Base-by-base conservation (phyloP, 2,329 filamentous ascomycete species). In the Didymella arachidicola region DNA sequence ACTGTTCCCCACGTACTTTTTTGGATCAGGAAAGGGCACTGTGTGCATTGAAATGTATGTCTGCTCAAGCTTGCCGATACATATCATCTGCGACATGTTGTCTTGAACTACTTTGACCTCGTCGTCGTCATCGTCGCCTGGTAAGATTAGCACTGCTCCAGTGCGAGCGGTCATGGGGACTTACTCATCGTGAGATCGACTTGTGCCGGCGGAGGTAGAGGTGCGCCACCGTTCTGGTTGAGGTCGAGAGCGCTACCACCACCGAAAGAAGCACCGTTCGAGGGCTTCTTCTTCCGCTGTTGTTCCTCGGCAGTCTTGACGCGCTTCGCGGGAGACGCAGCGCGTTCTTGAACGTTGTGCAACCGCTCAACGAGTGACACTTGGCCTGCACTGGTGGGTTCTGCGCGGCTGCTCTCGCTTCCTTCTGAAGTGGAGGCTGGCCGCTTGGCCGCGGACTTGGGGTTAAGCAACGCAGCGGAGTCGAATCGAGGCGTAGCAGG, bases 41-140 rank as follows among this genome's bases (percentile, higher is more conserved):
- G 81, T 79, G 67, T 86, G 83, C 60, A 89, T 89, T 62, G 88
- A 87, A 41, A 95, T 80, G 53, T 80, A 85, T 2, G 87, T 85
- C 18, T 83, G 84, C 53, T 92, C 87, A 19, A 96, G 78, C 78
- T 90, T 89, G 41, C 92, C 92, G 70, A 91, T 93, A 77, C 92
- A 96, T 3, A 96, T 89, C 69, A 92, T 87, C 71, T 91, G 86
- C 19, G 87, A 83, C 45, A 81, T 84, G 29, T 86, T 82, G 55
- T 90, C 84, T 41, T 83, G 82, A 14, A 87, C 75, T 34, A 87
- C 79, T 19, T 84, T 77, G 4, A 87, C 70, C 10, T 89, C 86
- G 26, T 87, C 85, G 39, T 90, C 88, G 43, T 90, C 85, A 42
- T 90, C 88, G 43, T 90, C 88, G 59, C 81, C 73, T 66, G 50